These are phyloP conservation scores for Colletotrichum zoysiae DNA, from an alignment of 2,329 filamentous ascomycete genomes.

Conservation along the genomic window DNA sequence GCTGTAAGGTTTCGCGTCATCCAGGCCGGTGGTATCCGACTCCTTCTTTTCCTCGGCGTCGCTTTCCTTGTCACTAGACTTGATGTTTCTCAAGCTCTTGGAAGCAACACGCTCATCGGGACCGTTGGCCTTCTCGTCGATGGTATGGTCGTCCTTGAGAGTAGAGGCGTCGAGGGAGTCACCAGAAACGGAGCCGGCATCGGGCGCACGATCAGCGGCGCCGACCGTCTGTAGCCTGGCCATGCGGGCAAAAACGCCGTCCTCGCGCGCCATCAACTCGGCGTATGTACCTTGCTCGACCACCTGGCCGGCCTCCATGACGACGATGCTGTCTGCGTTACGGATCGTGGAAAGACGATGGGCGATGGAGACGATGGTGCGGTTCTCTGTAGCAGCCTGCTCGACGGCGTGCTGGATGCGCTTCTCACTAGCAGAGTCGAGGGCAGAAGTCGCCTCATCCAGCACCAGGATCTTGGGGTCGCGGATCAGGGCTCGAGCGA, in stretches of 20 bases:
- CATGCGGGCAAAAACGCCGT: slow-evolving; percentile 50
- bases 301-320: slow-evolving; percentile 70
- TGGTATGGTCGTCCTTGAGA: slow-evolving; percentile 32
- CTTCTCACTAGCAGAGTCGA: slow-evolving; percentile 63
- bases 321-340: slow-evolving; percentile 75
- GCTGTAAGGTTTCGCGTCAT: slow-evolving; percentile 42
- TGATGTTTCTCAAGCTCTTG: slow-evolving; percentile 21
- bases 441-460: slow-evolving; percentile 65
- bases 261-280: slow-evolving; percentile 63
- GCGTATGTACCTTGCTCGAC: slow-evolving; percentile 75
- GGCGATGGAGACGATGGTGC: slow-evolving; percentile 76
- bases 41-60: slow-evolving; percentile 25
- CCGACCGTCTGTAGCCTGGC: slow-evolving; percentile 45
- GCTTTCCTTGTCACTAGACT: slow-evolving; percentile 9
- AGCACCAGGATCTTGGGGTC: slow-evolving; percentile 63
- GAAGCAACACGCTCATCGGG: slow-evolving; percentile 14
- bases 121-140: slow-evolving; percentile 28
- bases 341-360: slow-evolving; percentile 72
- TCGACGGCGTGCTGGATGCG: slow-evolving; percentile 58
- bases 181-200: slow-evolving; percentile 40
- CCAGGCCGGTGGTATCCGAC: slow-evolving; percentile 23
- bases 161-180: slow-evolving; percentile 41
- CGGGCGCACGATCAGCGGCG: slow-evolving; percentile 32
- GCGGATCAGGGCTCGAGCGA: slow-evolving; percentile 63
- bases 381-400: slow-evolving; percentile 54